phyloP scores from a whole-genome alignment of 116 monocot species.

The Iris pallida region DNA sequence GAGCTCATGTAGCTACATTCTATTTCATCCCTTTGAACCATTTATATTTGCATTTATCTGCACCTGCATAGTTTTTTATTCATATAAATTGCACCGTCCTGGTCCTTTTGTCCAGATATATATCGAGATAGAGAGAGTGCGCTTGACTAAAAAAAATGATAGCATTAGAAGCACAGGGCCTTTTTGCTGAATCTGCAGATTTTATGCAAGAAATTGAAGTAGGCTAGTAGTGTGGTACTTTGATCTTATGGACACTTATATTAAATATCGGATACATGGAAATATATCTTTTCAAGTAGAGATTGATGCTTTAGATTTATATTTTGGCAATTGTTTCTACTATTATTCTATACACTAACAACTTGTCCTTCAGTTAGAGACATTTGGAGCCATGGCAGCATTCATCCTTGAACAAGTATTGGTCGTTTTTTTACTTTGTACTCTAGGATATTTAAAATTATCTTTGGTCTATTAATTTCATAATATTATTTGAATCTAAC shows the following conservation, averaged over 20 bases:
- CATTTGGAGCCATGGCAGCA: constrained; percentile 99
- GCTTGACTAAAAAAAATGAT: constrained; percentile 80
- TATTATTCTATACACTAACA: neutral
- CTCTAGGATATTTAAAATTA: neutral
- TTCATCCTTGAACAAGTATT: constrained; percentile 97
- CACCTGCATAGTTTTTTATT: too few relatives aligned
- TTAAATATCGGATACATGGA: neutral
- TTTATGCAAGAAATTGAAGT: constrained; percentile 99
- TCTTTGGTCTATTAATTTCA: neutral
- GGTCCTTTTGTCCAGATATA: constrained; percentile 47
- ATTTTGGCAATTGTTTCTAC: neutral
- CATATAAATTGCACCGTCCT: too few relatives aligned
- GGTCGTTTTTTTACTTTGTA: constrained; percentile 8
- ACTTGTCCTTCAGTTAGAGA: constrained; percentile 67
- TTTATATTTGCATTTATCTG: too few relatives aligned
- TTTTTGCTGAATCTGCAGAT: constrained; percentile 94
- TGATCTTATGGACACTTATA: neutral
- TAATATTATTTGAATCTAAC: neutral
- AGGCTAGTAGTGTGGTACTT: neutral
- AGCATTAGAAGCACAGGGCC: constrained; percentile 95
- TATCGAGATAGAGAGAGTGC: constrained; percentile 95
- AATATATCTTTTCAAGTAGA: too few relatives aligned
- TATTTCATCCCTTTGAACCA: too few relatives aligned
- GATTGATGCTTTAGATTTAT: neutral
- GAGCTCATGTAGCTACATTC: too few relatives aligned